A percentile compares a stretch with the other conserved stretches of the same genome.
Conservation (phyloP, 371 early-diverging fungal genomes). For the Mortierella polycephala region DNA sequence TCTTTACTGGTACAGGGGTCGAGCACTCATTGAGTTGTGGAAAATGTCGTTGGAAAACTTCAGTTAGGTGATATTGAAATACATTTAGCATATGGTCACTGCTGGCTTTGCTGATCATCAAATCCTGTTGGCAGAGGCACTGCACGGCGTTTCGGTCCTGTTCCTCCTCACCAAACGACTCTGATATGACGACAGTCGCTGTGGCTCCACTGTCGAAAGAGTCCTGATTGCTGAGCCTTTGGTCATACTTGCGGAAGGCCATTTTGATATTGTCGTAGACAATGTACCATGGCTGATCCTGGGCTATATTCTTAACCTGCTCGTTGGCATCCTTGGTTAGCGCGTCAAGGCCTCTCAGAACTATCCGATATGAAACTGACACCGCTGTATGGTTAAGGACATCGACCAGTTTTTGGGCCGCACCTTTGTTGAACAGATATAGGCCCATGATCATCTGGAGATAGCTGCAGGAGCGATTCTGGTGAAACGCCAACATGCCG, state of each 20-base stretch:
- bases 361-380: neutral
- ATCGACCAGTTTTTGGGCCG: no score
- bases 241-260: conserved; percentile 5
- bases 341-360: neutral
- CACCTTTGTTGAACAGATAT: no score
- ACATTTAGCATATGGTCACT: neutral
- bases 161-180: neutral
- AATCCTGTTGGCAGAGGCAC: neutral
- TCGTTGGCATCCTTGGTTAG: conserved; percentile 1
- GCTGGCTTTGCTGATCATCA: neutral
- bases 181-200: conserved; percentile 1
- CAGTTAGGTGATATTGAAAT: neutral
- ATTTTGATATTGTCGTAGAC: conserved; percentile 34
- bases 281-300: conserved; percentile 1
- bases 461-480: no score
- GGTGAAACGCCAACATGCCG: no score
- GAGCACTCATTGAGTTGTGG: neutral
- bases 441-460: no score
- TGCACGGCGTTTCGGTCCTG: neutral
- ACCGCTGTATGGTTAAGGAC: no score
- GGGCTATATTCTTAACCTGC: neutral
- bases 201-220: conserved; percentile 16
- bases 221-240: conserved; percentile 13
- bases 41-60: neutral
- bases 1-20: neutral